These are phyloP conservation scores for Acanthamoeba royreba DNA, from an alignment of 208 protist genomes.

Conservation along the genomic window DNA sequence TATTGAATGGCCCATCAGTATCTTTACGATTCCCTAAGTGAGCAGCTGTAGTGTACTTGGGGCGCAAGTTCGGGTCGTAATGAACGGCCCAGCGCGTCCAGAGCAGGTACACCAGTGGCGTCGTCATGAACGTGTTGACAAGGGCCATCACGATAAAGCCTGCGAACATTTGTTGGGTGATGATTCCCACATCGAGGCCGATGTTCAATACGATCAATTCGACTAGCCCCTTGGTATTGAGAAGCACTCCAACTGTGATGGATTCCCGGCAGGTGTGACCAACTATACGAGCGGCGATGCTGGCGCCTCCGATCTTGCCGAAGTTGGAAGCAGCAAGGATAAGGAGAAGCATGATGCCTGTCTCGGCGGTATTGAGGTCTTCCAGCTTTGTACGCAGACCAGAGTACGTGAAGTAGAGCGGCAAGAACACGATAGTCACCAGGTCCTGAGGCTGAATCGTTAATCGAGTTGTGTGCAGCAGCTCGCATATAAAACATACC, in stretches of 20 bases:
- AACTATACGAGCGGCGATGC: slow-evolving; percentile 2
- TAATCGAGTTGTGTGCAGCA: too few relatives aligned
- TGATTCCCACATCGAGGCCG: slow-evolving; percentile 57
- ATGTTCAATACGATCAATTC: slow-evolving; percentile 73
- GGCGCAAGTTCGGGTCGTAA: neutral
- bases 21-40: neutral
- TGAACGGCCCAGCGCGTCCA: neutral
- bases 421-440: slow-evolving; percentile 62
- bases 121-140: neutral
- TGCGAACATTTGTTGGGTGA: slow-evolving; percentile 54
- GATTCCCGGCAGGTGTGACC: slow-evolving; percentile 44
- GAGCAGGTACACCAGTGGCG: neutral
- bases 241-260: slow-evolving; percentile 66
- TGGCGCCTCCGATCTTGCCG: slow-evolving; percentile 66
- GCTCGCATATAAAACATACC: too few relatives aligned
- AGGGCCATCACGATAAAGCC: slow-evolving; percentile 75
- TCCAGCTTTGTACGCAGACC: slow-evolving; percentile 58
- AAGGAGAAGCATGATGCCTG: slow-evolving; percentile 50
- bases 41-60: neutral
- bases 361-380: neutral
- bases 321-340: slow-evolving; percentile 55
- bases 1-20: neutral
- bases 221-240: slow-evolving; percentile 68
- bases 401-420: slow-evolving; percentile 72
- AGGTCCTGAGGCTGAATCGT: slow-evolving; percentile 32